Evolutionary conservation across 345 rosid species (phyloP), one percentile per base, ranked within the genome.

Genomic region (Mangifera indica): DNA sequence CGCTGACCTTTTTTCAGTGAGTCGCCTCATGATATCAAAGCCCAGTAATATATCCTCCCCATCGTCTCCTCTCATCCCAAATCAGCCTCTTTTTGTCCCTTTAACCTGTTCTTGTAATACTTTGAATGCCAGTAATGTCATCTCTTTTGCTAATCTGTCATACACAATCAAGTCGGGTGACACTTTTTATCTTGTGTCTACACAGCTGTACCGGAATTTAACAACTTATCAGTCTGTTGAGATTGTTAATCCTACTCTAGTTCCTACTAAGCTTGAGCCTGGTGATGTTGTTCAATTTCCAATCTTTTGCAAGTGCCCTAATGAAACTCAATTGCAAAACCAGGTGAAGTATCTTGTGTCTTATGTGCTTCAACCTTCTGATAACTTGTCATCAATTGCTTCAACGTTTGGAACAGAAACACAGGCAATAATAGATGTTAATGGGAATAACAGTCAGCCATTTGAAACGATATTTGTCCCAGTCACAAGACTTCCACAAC

Each of bases 191-290:
- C 0, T 0, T 3, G 69, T 87, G 7, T 87, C 94, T 13, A 76
- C 84, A 45, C 0, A 0, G 1, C 0, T 37, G 2, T 84, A 83
- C 66, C 83, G 75, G 66, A 87, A 89, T 70, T 87, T 87, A 53
- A 86, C 94, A 34, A 86, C 90, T 48, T 89, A 76, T 78, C 88
- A 86, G 69, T 83, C 94, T 8, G 92, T 89, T 66, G 72, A 83
- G 77, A 67, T 77, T 60, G 88, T 84, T 58, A 89, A 89, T 72
- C 94, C 94, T 0, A 72, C 73, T 18, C 70, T 84, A 17, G 60
- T 83, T 57, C 81, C 90, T 8, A 85, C 88, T 12, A 1, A 42
- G 4, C 86, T 89, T 42, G 14, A 25, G 0, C 1, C 81, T n/a
- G 94, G 94, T 11, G 82, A 26, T 37, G 46, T 63, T 8, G 81